Conservation (phyloP, 2,329 filamentous ascomycete genomes). For the Clonostachys rosea region DNA sequence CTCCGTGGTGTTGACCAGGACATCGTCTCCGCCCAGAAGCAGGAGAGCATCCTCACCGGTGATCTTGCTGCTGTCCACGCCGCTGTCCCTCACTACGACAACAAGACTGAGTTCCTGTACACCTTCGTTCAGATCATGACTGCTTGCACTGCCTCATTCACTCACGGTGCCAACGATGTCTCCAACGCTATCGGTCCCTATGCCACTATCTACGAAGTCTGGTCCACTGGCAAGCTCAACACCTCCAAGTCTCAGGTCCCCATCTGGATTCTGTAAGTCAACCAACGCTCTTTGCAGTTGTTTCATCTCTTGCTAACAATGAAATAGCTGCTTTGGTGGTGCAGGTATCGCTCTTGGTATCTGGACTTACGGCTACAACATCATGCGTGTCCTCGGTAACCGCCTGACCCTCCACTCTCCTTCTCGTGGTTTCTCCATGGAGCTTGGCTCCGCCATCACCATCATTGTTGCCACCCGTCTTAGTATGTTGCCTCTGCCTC, state of each 20-base stretch:
- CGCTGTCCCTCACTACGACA: constrained; percentile 43
- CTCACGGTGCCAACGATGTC: constrained; percentile 53
- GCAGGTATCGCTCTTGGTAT: constrained; percentile 49
- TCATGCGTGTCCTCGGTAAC: constrained; percentile 54
- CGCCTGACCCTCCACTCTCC: constrained; percentile 50
- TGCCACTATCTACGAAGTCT: constrained; percentile 46
- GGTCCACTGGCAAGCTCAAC: constrained; percentile 30
- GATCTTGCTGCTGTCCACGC: constrained; percentile 39
- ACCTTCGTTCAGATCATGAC: constrained; percentile 41
- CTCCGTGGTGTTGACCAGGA: constrained; percentile 44
- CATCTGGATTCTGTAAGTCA: constrained; percentile 34
- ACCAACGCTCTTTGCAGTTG: too few relatives aligned
- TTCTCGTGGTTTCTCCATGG: constrained; percentile 45
- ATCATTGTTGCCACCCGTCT: constrained; percentile 49
- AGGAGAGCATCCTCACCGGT: constrained; percentile 40
- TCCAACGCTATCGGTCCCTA: constrained; percentile 47
- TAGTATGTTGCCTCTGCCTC: constrained; percentile 1
- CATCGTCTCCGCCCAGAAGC: constrained; percentile 38
- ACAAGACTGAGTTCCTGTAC: constrained; percentile 46
- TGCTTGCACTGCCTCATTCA: constrained; percentile 50
- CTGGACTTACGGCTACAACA: constrained; percentile 59
- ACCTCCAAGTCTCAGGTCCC: constrained; percentile 31
- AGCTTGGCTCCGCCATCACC: constrained; percentile 44
- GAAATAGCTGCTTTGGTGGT: constrained; percentile 31
- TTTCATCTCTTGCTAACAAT: too few relatives aligned